These are phyloP conservation scores for Trypanosoma boissoni DNA, from an alignment of 208 protist species.

Conservation along the genomic window DNA sequence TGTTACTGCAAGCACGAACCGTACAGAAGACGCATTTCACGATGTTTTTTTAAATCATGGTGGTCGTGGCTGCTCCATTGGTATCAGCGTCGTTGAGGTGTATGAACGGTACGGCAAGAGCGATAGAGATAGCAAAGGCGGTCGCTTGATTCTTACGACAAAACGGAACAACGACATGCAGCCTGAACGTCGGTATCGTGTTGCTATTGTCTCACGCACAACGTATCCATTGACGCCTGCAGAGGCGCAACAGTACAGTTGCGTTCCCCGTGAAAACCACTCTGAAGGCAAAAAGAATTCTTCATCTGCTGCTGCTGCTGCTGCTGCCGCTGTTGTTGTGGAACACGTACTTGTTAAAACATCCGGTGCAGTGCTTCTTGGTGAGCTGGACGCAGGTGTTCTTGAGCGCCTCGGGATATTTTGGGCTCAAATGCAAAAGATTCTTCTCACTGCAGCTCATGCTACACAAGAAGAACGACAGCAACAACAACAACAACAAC, in stretches of 20 bases:
- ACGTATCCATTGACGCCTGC: slow-evolving; percentile 22
- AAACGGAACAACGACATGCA: slow-evolving; percentile 17
- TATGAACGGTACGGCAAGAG: slow-evolving; percentile 15
- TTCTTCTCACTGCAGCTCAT: background rate
- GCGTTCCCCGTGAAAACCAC: background rate
- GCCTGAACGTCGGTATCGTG: slow-evolving; percentile 22
- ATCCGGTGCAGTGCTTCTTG: slow-evolving; percentile 22
- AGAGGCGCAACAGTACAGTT: slow-evolving; percentile 11
- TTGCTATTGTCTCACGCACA: slow-evolving; percentile 23
- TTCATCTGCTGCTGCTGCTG: too few species aligned
- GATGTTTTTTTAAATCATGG: slow-evolving; percentile 29
- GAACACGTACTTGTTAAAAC: slow-evolving; percentile 27
- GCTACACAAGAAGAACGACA: background rate
- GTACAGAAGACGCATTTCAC: slow-evolving; percentile 29
- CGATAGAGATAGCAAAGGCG: background rate
- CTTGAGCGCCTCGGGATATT: slow-evolving; percentile 15
- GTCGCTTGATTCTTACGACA: slow-evolving; percentile 22
- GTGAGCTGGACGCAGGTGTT: slow-evolving; percentile 15
- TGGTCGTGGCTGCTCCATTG: slow-evolving; percentile 22
- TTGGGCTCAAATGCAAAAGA: slow-evolving; percentile 6
- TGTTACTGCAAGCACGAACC: slow-evolving; percentile 11
- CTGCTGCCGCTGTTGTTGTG: slow-evolving; percentile 21
- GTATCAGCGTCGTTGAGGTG: slow-evolving; percentile 22
- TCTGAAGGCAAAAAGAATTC: background rate
- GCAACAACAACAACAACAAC: slow-evolving; percentile 3